Conservation (phyloP, 257 asterid species). For the Nicotiana noctiflora region DNA sequence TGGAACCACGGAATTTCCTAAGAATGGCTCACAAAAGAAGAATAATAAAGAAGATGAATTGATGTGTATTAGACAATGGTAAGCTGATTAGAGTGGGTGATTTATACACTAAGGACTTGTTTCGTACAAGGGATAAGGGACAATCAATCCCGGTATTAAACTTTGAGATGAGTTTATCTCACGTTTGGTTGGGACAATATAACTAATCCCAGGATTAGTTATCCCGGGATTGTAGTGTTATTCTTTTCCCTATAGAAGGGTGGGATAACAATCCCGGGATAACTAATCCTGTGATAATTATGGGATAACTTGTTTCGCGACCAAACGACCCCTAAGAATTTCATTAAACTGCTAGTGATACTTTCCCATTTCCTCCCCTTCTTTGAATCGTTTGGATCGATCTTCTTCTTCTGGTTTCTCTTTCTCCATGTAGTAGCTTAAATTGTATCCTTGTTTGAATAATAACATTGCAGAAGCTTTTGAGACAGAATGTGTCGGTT, state of each 20-base stretch:
- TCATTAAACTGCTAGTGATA: not conserved
- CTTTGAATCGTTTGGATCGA: not conserved
- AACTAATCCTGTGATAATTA: no score
- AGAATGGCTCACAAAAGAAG: not conserved
- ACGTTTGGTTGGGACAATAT: no score
- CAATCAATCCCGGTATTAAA: no score
- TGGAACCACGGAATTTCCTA: not conserved
- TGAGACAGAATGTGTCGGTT: not conserved
- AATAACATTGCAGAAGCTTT: not conserved
- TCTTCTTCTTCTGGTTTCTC: not conserved
- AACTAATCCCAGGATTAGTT: no score
- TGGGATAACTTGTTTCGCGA: no score
- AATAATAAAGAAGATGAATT: not conserved
- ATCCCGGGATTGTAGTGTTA: no score
- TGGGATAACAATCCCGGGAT: no score
- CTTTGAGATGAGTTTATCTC: no score
- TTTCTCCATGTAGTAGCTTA: not conserved
- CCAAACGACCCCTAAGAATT: no score
- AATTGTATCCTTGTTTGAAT: not conserved
- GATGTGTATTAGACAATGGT: not conserved
- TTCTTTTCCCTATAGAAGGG: no score
- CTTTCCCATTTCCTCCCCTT: not conserved
- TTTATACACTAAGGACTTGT: not conserved
- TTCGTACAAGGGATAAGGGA: no score
- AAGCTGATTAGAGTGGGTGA: not conserved